Percentiles rank a stretch among this genome's conserved stretches.
These are phyloP conservation scores for Coniferiporia sulphurascens DNA, from an alignment of 1,284 basidiomycete species.

Conservation along the genomic window DNA sequence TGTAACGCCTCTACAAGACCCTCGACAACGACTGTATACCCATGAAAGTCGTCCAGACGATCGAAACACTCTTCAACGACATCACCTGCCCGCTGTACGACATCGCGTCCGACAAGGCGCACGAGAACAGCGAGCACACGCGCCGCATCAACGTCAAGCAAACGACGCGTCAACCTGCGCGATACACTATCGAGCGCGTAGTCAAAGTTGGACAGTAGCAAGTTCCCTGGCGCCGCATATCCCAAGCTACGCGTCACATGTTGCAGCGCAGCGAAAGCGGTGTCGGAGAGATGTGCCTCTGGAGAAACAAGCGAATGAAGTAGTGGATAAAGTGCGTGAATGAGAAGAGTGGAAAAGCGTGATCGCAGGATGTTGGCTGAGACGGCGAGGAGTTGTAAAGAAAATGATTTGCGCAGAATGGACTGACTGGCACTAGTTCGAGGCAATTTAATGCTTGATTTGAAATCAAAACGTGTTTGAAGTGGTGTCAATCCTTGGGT, in stretches of 20 bases:
- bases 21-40: constrained; percentile 80
- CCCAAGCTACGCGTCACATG: constrained; percentile 67
- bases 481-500: constrained; percentile 43
- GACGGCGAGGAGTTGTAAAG: constrained; percentile 70
- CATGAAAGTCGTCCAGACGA: constrained; percentile 88
- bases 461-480: constrained; percentile 13
- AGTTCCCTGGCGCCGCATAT: constrained; percentile 78
- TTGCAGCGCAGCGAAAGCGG: constrained; percentile 65
- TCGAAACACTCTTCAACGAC: constrained; percentile 95
- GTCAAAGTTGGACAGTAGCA: constrained; percentile 90
- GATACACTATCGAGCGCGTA: constrained; percentile 88
- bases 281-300: constrained; percentile 57
- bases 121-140: constrained; percentile 81
- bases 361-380: constrained; percentile 61
- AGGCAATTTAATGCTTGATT: neutral
- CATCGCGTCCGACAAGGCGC: constrained; percentile 76
- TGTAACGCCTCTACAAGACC: constrained; percentile 83
- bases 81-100: constrained; percentile 84
- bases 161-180: constrained; percentile 68
- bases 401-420: constrained; percentile 54
- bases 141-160: constrained; percentile 75
- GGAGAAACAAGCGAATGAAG: constrained; percentile 78
- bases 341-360: constrained; percentile 66
- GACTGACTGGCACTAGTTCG: constrained; percentile 33
- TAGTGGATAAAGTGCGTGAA: constrained; percentile 78